phyloP scores from a whole-genome alignment of 306 rosid species.

The Fragaria ananassa region DNA sequence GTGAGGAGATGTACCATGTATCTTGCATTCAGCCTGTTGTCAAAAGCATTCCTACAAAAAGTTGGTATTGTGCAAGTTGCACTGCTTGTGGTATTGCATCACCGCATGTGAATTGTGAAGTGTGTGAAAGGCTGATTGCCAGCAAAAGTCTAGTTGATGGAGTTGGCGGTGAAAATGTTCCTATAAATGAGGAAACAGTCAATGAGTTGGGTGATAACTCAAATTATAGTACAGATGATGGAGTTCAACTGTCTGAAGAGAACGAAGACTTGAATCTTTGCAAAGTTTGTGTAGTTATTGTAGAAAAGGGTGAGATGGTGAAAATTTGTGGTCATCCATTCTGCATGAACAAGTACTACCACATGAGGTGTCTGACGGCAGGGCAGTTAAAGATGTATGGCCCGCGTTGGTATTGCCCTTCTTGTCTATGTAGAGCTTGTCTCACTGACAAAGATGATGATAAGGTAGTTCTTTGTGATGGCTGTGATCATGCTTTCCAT shows the following conservation, averaged over 20 bases:
- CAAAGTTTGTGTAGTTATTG: slow-evolving; percentile 56
- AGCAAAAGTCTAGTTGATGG: slow-evolving; percentile 33
- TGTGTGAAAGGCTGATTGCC: slow-evolving; percentile 66
- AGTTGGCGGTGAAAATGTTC: slow-evolving; percentile 38
- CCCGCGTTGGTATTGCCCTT: slow-evolving; percentile 81
- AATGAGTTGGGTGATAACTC: slow-evolving; percentile 49
- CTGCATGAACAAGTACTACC: slow-evolving; percentile 63
- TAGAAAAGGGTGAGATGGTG: slow-evolving; percentile 37
- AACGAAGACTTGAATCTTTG: slow-evolving; percentile 29
- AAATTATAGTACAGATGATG: slow-evolving; percentile 40
- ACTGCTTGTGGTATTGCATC: slow-evolving; percentile 52
- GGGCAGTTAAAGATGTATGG: slow-evolving; percentile 54
- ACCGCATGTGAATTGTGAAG: slow-evolving; percentile 67
- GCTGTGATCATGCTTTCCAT: slow-evolving; percentile 91
- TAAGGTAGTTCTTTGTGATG: slow-evolving; percentile 76
- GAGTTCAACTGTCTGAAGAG: slow-evolving; percentile 32
- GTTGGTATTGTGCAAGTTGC: slow-evolving; percentile 83
- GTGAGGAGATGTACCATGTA: slow-evolving; percentile 85
- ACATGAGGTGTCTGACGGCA: slow-evolving; percentile 67
- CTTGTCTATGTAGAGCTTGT: slow-evolving; percentile 83
- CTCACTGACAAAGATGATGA: slow-evolving; percentile 61
- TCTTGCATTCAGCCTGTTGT: slow-evolving; percentile 86
- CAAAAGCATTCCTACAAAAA: slow-evolving; percentile 70
- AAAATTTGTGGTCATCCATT: slow-evolving; percentile 53
- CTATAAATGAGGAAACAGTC: slow-evolving; percentile 40